Evolutionary conservation across 1,284 basidiomycete genomes (phyloP), one percentile per base, ranked within the genome.

Genomic region (Acaromyces ingoldii): DNA sequence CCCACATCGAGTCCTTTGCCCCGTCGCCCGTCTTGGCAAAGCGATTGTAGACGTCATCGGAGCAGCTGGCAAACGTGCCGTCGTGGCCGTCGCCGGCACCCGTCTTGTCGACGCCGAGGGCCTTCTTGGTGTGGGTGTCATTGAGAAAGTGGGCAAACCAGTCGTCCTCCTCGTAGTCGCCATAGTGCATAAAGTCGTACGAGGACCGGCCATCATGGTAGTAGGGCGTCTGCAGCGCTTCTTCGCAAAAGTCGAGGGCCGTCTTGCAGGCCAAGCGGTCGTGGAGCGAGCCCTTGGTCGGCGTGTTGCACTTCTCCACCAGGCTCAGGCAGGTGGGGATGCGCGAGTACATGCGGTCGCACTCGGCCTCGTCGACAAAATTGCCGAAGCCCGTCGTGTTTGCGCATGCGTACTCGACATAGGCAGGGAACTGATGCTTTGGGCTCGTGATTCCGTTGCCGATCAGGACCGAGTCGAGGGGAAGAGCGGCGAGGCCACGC

Each of bases 361-460:
- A 75, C 25, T 55, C 60, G 25, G 51, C 29, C 24, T 62, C 43
- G 38, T 57, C 46, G 19, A 70, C 38, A 36, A 75, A 65, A 9
- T 65, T 21, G 1, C 65, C 57, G 24, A 51, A 44, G 10, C 66
- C 69, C 24, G 62, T 62, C 3, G 51, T 51, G 53, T 64, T 57
- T 29, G 69, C 63, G 47, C 72, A 75, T 2, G 72, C 64, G 31
- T 70, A 75, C 29, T 67, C 53, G 40, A 67, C 57, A 39, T 70
- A 71, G 6, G 72, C 71, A 5, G 60, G 62, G 57, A 58, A 72
- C 49, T 70, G 67, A 47, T 68, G 57, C 37, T 61, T 45, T 19
- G 72, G 72, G 17, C 60, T 64, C 22, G 72, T 73, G 55, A 73
- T 65, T 4, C 72, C 72, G 48, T 75, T 75, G n/a, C 72, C 72